A percentile compares a stretch with the other conserved stretches of the same genome.
Conservation (phyloP, 106 monocot genomes). For the Triglochin maritima region DNA sequence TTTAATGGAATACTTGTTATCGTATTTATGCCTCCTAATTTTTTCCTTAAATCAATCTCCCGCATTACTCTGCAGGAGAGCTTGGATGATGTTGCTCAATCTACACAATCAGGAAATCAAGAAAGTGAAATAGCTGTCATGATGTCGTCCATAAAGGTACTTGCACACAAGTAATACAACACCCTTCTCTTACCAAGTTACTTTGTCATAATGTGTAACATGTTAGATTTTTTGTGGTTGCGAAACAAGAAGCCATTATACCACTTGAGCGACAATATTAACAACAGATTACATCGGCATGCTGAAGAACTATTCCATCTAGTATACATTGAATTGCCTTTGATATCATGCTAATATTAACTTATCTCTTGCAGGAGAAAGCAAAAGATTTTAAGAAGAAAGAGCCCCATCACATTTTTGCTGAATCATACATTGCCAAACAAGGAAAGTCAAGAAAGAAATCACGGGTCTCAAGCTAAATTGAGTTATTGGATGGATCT, state of each 20-base stretch:
- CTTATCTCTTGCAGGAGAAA: constrained; percentile 50
- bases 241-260: too few species aligned
- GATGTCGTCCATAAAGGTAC: constrained; percentile 69
- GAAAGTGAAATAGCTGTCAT: constrained; percentile 37
- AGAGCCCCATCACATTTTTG: constrained; percentile 31
- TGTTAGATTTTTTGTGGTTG: background rate
- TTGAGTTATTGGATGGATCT: too few species aligned
- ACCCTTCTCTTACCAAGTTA: background rate
- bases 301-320: background rate
- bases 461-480: too few species aligned
- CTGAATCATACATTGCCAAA: constrained; percentile 51
- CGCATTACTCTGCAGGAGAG: constrained; percentile 27
- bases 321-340: background rate
- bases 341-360: background rate
- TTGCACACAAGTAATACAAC: background rate
- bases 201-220: background rate
- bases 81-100: constrained; percentile 7
- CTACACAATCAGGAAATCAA: constrained; percentile 20
- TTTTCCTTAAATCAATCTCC: background rate
- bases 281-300: background rate
- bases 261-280: too few species aligned
- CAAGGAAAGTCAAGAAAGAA: constrained; percentile 30
- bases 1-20: background rate
- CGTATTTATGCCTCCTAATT: background rate
- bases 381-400: constrained; percentile 47